These are phyloP conservation scores for Schizochytrium sp. DNA, from an alignment of 108 stramenopile species.

Conservation along the genomic window DNA sequence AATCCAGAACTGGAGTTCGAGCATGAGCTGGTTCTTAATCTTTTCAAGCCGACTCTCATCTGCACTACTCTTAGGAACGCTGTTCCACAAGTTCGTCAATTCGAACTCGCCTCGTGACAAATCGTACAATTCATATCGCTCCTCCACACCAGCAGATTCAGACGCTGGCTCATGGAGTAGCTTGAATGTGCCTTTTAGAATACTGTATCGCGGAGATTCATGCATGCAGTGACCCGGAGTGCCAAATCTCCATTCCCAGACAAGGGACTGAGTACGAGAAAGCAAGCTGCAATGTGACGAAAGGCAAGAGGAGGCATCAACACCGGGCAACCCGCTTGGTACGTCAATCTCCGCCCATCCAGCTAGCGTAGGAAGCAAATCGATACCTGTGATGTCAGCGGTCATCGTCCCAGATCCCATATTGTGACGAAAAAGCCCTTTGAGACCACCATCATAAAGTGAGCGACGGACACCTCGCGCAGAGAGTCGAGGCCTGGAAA, in stretches of 20 bases:
- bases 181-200: constrained; percentile 25
- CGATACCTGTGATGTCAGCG: background rate
- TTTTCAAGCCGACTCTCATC: background rate
- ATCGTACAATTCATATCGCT: constrained; percentile 17
- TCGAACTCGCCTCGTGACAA: constrained; percentile 25
- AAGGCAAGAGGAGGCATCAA: background rate
- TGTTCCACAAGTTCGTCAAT: background rate
- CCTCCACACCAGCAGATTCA: background rate
- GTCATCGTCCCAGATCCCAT: background rate
- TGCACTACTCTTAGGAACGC: background rate
- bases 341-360: background rate
- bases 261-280: background rate
- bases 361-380: constrained; percentile 45
- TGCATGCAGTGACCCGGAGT: constrained; percentile 37
- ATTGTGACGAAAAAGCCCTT: background rate
- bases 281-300: background rate
- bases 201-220: constrained; percentile 10
- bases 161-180: background rate
- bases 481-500: background rate
- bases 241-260: constrained; percentile 40
- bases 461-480: constrained; percentile 4
- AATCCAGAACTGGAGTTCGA: background rate
- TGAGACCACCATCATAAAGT: constrained; percentile 54
- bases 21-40: background rate
- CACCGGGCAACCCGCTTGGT: background rate